These are phyloP conservation scores for Neurospora sp. DNA, from an alignment of 495 filamentous ascomycete species.

Conservation along the genomic window DNA sequence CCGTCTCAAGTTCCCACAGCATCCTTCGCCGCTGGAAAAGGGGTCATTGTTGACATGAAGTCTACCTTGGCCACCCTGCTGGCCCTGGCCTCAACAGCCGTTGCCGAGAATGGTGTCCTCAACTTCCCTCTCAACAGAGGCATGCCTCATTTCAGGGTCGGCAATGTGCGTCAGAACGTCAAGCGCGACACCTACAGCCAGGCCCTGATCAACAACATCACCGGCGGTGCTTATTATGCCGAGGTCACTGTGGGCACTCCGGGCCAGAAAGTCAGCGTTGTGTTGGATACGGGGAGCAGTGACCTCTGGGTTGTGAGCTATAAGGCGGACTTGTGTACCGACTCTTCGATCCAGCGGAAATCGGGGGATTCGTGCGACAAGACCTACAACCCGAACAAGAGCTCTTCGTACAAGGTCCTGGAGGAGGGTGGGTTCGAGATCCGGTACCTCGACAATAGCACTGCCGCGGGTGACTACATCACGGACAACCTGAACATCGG, in stretches of 20 bases:
- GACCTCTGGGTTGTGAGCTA: slow-evolving; percentile 64
- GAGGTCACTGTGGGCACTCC: slow-evolving; percentile 64
- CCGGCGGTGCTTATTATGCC: slow-evolving; percentile 50
- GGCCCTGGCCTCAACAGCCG: slow-evolving; percentile 12
- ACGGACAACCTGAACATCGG: slow-evolving; percentile 65
- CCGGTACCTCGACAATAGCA: slow-evolving; percentile 60
- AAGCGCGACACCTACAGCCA: slow-evolving; percentile 24
- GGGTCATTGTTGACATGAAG: slow-evolving; percentile 10
- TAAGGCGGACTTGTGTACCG: slow-evolving; percentile 34
- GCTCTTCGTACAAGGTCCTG: slow-evolving; percentile 59
- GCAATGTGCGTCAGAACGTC: slow-evolving; percentile 5
- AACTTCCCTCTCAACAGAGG: slow-evolving; percentile 18
- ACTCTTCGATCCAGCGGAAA: slow-evolving; percentile 17
- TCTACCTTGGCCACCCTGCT: slow-evolving; percentile 2
- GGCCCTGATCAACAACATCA: slow-evolving; percentile 35
- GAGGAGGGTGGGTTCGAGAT: slow-evolving; percentile 62
- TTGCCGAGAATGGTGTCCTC: slow-evolving; percentile 18
- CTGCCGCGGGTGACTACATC: slow-evolving; percentile 60
- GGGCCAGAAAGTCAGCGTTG: slow-evolving; percentile 41
- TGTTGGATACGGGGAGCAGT: slow-evolving; percentile 74
- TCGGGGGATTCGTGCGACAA: slow-evolving; percentile 24
- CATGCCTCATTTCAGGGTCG: slow-evolving; percentile 10
- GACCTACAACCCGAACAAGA: slow-evolving; percentile 45
- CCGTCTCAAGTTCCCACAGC: background rate
- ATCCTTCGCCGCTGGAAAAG: background rate